A percentile compares a stretch with the other conserved stretches of the same genome.
Evolutionary conservation across 1,284 basidiomycete species (phyloP).

Genomic region (Marasmius oreades): DNA sequence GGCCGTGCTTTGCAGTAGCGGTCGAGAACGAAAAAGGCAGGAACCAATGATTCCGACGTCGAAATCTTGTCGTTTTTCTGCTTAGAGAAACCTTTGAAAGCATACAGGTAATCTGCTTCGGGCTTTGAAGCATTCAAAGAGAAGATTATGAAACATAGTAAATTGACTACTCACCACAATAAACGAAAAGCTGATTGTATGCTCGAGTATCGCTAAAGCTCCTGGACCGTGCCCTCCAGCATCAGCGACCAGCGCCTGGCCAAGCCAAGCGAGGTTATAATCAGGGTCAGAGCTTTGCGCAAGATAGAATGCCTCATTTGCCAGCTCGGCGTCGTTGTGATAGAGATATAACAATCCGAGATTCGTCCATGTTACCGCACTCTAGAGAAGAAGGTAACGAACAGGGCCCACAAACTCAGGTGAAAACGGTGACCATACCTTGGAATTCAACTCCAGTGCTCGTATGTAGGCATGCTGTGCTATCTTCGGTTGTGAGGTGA

Average conservation of each 20-base stretch:
- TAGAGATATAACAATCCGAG: conserved; percentile 90
- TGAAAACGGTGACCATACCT: conserved; percentile 41
- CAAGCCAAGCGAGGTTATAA: conserved; percentile 88
- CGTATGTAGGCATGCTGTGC: conserved; percentile 94
- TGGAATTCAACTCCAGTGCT: conserved; percentile 81
- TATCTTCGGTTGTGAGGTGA: conserved; percentile 61
- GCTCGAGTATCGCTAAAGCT: conserved; percentile 74
- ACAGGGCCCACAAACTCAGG: not conserved
- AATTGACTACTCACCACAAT: conserved; percentile 53
- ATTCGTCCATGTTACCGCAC: conserved; percentile 81
- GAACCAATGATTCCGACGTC: conserved; percentile 48
- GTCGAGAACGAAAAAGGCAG: conserved; percentile 79
- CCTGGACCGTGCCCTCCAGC: conserved; percentile 61
- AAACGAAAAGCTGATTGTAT: conserved; percentile 73
- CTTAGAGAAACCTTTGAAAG: conserved; percentile 58
- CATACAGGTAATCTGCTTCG: conserved; percentile 82
- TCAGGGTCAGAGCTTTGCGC: conserved; percentile 94
- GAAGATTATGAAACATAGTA: not conserved
- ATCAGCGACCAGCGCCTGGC: conserved; percentile 83
- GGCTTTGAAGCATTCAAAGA: conserved; percentile 43
- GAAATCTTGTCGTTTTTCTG: conserved; percentile 26
- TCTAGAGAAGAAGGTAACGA: conserved; percentile 36
- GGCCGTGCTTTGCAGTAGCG: conserved; percentile 74
- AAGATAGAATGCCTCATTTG: conserved; percentile 82
- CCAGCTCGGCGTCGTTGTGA: conserved; percentile 79